A percentile compares a stretch with the other conserved stretches of the same genome.
phyloP scores from a whole-genome alignment of 1,284 basidiomycete species.

The Ustilago trichophora region DNA sequence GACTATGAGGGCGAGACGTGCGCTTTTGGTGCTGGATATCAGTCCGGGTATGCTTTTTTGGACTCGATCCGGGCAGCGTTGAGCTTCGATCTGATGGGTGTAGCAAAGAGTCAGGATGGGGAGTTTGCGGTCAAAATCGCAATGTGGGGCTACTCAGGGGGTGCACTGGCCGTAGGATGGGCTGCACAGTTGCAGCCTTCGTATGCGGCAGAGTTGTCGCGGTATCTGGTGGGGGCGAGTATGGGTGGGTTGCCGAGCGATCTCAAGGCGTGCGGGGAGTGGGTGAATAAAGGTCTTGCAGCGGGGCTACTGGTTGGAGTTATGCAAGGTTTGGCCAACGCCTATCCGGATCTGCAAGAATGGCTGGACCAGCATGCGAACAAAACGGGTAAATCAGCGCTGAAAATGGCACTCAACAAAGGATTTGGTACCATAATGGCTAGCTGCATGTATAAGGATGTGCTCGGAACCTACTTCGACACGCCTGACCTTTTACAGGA shows the following conservation, averaged over 20 bases:
- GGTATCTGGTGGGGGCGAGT: conserved; percentile 47
- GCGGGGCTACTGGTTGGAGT: conserved; percentile 52
- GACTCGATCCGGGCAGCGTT: conserved; percentile 56
- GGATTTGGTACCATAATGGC: conserved; percentile 45
- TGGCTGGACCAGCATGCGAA: conserved; percentile 50
- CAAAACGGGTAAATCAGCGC: conserved; percentile 19
- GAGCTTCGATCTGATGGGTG: conserved; percentile 35
- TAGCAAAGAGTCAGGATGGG: conserved; percentile 13
- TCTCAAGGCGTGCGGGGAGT: conserved; percentile 38
- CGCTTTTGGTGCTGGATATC: conserved; percentile 55
- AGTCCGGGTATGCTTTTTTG: conserved; percentile 52
- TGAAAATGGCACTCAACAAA: conserved; percentile 22
- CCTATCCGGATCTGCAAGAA: conserved; percentile 41
- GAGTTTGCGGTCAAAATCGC: conserved; percentile 33
- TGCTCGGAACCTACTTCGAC: conserved; percentile 49
- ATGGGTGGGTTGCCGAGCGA: conserved; percentile 58
- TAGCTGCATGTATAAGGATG: conserved; percentile 6
- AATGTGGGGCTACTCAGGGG: conserved; percentile 62
- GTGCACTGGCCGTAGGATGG: conserved; percentile 61
- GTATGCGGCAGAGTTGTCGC: conserved; percentile 52
- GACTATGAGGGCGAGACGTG: conserved; percentile 60
- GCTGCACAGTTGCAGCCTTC: conserved; percentile 46
- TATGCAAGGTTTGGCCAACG: conserved; percentile 50
- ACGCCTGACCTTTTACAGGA: conserved; percentile 11
- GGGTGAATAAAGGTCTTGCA: conserved; percentile 36